A percentile compares a stretch with the other conserved stretches of the same genome.
These are phyloP conservation scores for Chalciporus pseudorubinellus DNA, from an alignment of 768 basidiomycete species.

Conservation along the genomic window DNA sequence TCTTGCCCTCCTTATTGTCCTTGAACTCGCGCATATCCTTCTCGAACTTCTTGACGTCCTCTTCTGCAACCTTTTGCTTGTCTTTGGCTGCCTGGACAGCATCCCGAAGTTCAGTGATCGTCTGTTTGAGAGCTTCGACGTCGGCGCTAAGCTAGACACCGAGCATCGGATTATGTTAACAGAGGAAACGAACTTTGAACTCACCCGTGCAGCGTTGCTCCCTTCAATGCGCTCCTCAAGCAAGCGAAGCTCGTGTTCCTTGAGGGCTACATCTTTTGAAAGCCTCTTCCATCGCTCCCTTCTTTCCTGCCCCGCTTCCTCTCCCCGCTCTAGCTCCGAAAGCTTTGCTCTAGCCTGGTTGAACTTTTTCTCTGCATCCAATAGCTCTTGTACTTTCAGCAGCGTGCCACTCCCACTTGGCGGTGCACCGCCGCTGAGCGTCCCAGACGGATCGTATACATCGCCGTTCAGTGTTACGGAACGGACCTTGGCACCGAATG, in stretches of 20 bases:
- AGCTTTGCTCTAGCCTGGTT: slow-evolving; percentile 48
- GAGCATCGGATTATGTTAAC: neutral
- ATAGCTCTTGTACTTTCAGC: slow-evolving; percentile 79
- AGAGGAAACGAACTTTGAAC: slow-evolving; percentile 20
- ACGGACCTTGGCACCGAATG: slow-evolving; percentile 68
- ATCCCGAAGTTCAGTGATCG: slow-evolving; percentile 54
- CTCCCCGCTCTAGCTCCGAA: slow-evolving; percentile 52
- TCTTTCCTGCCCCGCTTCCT: slow-evolving; percentile 47
- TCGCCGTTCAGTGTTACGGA: slow-evolving; percentile 95
- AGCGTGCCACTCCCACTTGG: slow-evolving; percentile 73
- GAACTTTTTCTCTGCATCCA: slow-evolving; percentile 63
- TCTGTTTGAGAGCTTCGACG: slow-evolving; percentile 67
- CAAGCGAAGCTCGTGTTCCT: slow-evolving; percentile 80
- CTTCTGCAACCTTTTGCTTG: slow-evolving; percentile 73
- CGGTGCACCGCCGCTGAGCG: slow-evolving; percentile 86
- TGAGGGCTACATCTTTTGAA: slow-evolving; percentile 77
- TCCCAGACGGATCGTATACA: slow-evolving; percentile 94
- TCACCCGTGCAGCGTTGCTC: slow-evolving; percentile 85
- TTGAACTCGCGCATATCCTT: slow-evolving; percentile 99
- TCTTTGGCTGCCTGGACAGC: slow-evolving; percentile 65
- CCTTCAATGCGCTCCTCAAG: slow-evolving; percentile 82
- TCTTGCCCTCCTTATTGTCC: slow-evolving; percentile 97
- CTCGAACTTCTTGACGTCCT: slow-evolving; percentile 83
- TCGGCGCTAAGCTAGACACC: slow-evolving; percentile 70
- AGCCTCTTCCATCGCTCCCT: slow-evolving; percentile 61